Evolutionary conservation across 1,284 basidiomycete genomes (phyloP), one percentile per base, ranked within the genome.

Genomic region (Tilletia walkeri): DNA sequence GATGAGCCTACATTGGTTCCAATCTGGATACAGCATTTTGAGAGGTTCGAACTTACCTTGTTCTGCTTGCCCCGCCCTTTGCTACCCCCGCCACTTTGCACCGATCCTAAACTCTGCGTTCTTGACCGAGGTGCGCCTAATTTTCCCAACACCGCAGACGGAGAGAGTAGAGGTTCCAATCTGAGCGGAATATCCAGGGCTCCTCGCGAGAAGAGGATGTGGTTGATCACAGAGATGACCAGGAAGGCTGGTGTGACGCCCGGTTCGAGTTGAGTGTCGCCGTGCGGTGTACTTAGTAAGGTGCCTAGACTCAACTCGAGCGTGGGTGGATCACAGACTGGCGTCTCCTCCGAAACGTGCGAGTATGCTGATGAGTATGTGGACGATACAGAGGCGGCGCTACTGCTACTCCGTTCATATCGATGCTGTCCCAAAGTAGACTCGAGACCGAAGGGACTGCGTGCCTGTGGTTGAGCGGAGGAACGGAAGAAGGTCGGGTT

Each of bases 201-300:
- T 20, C 54, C 54, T 34, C 54, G 24, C 14, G 54, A 20, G 20
- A 56, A 56, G 10, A 56, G 54, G 20, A 56, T 56, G 20, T 56
- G 54, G 54, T 56, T 56, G 24, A 56, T 56, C 24, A 56, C 54
- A 34, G 54, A 56, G 24, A 56, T 56, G 54, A 56, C 54, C 5
- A 56, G 54, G 54, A 30, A 56, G 6, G 54, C 54, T 12, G 54
- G 54, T 30, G 34, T 34, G n/a, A 56, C 54, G 34, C 54, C 54
- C 20, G 54, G 54, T 12, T n/a, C 14, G 16, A 34, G 54, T 24
- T 34, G 6, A 3, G n/a, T 30, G n/a, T 24, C 12, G 20, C 34
- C 10, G 14, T 56, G 20, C 14, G 54, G 20, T 20, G 54, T 34
- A 24, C 24, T 30, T 30, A 30, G 24, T 30, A 56, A 24, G 20